phyloP scores from a whole-genome alignment of 106 monocot species.

The Cymbidium sinense region DNA sequence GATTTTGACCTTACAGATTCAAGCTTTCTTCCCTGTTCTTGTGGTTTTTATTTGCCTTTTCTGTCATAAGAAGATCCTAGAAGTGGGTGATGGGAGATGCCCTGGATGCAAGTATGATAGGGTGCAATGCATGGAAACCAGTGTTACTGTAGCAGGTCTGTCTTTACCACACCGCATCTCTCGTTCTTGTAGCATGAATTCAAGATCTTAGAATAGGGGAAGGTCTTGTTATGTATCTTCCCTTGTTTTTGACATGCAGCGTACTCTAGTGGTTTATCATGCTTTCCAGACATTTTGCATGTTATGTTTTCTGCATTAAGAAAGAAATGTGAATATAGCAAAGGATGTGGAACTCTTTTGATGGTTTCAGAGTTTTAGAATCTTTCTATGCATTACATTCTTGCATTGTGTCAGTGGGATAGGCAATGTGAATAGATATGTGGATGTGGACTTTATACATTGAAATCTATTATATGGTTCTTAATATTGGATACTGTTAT shows the following conservation, averaged over 20 bases:
- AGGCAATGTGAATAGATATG: not conserved
- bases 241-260: slow-evolving; percentile 1
- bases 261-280: not conserved
- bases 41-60: slow-evolving; percentile 78
- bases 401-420: slow-evolving; percentile 9
- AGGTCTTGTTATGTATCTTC: slow-evolving; percentile 5
- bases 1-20: slow-evolving; percentile 71
- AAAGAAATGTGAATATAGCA: slow-evolving; percentile 28
- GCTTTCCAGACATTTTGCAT: slow-evolving; percentile 1
- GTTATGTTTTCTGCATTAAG: slow-evolving; percentile 9
- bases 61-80: slow-evolving; percentile 76
- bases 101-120: slow-evolving; percentile 60
- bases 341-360: slow-evolving; percentile 10
- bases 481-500: not conserved
- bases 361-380: not conserved
- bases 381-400: slow-evolving; percentile 7
- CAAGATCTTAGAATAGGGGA: slow-evolving; percentile 23
- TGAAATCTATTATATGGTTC: not conserved
- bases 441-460: not conserved
- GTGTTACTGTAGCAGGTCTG: slow-evolving; percentile 7
- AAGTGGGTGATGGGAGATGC: slow-evolving; percentile 65
- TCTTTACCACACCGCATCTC: slow-evolving; percentile 22
- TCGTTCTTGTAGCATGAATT: slow-evolving; percentile 49
- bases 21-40: slow-evolving; percentile 65
- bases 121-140: slow-evolving; percentile 13